phyloP scores from a whole-genome alignment of 148 eudicot genomes.

The Chenopodium berlandieri region DNA sequence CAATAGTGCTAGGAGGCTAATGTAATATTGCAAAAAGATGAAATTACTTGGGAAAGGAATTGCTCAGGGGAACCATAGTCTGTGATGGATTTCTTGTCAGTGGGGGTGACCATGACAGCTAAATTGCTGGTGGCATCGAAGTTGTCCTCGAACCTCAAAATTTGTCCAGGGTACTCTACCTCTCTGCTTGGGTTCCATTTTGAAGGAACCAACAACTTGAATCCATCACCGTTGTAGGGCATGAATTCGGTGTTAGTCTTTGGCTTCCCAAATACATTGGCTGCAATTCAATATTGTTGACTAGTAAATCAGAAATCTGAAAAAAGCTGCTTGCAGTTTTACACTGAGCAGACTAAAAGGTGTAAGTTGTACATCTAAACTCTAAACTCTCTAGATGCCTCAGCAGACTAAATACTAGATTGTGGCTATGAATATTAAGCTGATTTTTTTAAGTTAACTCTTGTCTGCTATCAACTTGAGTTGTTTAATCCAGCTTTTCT shows the following conservation, averaged over 20 bases:
- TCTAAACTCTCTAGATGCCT: background rate
- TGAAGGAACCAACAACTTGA: constrained; percentile 65
- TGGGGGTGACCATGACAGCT: constrained; percentile 54
- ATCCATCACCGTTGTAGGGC: constrained; percentile 65
- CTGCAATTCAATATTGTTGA: constrained; percentile 40
- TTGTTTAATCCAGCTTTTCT: too few relatives aligned
- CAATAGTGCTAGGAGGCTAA: background rate
- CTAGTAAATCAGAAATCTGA: background rate
- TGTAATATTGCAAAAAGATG: background rate
- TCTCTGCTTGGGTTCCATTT: constrained; percentile 99
- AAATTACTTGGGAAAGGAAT: constrained; percentile 68
- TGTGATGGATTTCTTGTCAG: constrained; percentile 89
- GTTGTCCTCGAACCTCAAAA: constrained; percentile 88
- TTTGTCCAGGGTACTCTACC: constrained; percentile 90
- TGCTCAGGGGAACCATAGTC: constrained; percentile 90
- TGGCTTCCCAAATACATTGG: constrained; percentile 91
- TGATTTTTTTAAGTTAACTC: too few relatives aligned
- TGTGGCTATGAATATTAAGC: too few relatives aligned
- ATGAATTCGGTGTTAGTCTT: constrained; percentile 81
- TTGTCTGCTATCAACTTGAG: too few relatives aligned
- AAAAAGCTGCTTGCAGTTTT: background rate
- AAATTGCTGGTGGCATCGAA: constrained; percentile 83
- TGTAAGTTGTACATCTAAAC: background rate
- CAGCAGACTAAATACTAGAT: background rate
- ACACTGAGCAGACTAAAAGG: background rate